Evolutionary conservation across 768 basidiomycete species (phyloP), one percentile per base, ranked within the genome.

Genomic region (Pisolithus tinctorius): DNA sequence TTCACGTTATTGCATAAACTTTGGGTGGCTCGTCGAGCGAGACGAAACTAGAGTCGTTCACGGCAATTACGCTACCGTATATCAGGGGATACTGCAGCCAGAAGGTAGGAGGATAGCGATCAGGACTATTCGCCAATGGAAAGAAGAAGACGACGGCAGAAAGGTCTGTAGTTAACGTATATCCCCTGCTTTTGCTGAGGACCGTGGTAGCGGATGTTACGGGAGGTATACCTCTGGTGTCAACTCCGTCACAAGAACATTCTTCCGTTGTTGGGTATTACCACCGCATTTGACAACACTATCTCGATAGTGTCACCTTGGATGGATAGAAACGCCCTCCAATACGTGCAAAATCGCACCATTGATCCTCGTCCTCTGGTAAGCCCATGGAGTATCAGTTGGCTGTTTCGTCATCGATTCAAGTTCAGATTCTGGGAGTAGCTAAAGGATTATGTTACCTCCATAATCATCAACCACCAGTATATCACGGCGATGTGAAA

Each of bases 271-370:
- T 48, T 38, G 17, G 56, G 59, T 6, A 41, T 55, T 4, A 47
- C 56, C 29, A 56, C 50, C 17, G 55, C 47, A 36, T 60, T 55
- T 50, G 61, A 59, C n/a, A 55, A 53, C 6, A 56, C 50, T 29
- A 34, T 49, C 25, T 57, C 63, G 14, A 56, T 58, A 53, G 53
- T 61, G 14, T 63, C 48, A 34, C 60, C 57, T 11, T 57, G 59
- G 54, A 46, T 54, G 45, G 57, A 55, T 7, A 49, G 56, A 29
- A 14, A 44, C 16, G 43, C 26, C 4, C 17, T 23, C 7, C 9
- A 11, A 17, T 23, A 23, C 40, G 43, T 29, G 16, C 43, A 44
- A 29, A 16, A 44, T 26, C 23, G 25, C 7, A 26, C 23, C 14
- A 43, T 43, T 14, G 25, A 43, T 43, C 23, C 42, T 44, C 26